Evolutionary conservation across 176 grass and related monocot species (phyloP), one percentile per base, ranked within the genome.

Genomic region (Oryza meyeriana): DNA sequence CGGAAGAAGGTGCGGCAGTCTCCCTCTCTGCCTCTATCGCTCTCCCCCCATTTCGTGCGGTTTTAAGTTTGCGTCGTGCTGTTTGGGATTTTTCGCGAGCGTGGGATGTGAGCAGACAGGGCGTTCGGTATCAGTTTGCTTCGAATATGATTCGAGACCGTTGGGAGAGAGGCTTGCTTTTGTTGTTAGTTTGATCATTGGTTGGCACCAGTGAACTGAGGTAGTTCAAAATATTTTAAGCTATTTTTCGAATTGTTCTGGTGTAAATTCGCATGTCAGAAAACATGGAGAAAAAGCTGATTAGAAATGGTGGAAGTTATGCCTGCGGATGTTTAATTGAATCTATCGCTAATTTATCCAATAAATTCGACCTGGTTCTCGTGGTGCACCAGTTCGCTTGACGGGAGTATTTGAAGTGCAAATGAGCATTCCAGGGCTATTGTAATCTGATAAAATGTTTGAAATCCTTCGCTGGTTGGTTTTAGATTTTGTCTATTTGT

Each of bases 1-100:
- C 82, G 85, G 75, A 95, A 87, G 85, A 98, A 93, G 96, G 96
- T 95, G 58, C 10, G 5, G 63, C 33, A 1, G 66, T 42, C 63
- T 35, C 63, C 39, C 39, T 31, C 38, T 50, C 68, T 26, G 26
- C 5, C 77, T 32, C 41, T 79, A 57, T 85, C 78, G 48, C 82
- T 81, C 11, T 81, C 77, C 24, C 34, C 24, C 66, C 57, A 81
- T 94, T 84, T 71, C 84, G 84, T 93, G 58, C 45, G 61, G 78
- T 84, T 59, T 59, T 38, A 65, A 85, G 71, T 81, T 45, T 79
- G 64, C 72, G 52, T 30, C 20, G 59, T 57, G 45, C 69, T 40
- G 44, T 83, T 63, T 57, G 28, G 55, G n/a, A 62, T 39, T 67
- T 61, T 67, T 50, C 0, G 47, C 57, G 61, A 59, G 59, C 12